phyloP scores from a whole-genome alignment of 2,329 filamentous ascomycete species.

The Conoideocrella luteorostrata region DNA sequence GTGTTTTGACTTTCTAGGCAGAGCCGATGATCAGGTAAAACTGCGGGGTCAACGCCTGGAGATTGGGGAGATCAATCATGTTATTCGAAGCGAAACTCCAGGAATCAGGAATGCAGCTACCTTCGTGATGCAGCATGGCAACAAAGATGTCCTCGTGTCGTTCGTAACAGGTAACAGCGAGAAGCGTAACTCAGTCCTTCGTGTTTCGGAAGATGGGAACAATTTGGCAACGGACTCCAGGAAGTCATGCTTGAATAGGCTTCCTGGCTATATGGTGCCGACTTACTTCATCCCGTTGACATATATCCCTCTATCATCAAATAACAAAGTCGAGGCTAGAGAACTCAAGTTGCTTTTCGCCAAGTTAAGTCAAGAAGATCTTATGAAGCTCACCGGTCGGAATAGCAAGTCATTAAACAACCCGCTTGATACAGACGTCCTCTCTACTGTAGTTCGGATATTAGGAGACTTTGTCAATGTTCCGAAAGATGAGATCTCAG shows the following conservation, averaged over 20 bases:
- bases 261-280: conserved; percentile 87
- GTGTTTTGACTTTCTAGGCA: conserved; percentile 80
- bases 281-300: conserved; percentile 71
- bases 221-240: conserved; percentile 41
- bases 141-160: conserved; percentile 77
- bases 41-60: conserved; percentile 83
- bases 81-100: conserved; percentile 56
- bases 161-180: conserved; percentile 47
- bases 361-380: conserved; percentile 48
- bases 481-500: conserved; percentile 35
- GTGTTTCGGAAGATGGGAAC: conserved; percentile 23
- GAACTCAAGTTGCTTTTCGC: conserved; percentile 61
- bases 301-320: conserved; percentile 71
- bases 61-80: conserved; percentile 83
- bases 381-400: conserved; percentile 49
- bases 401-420: conserved; percentile 15
- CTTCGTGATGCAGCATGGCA: conserved; percentile 64
- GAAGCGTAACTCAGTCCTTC: conserved; percentile 10
- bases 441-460: conserved; percentile 43
- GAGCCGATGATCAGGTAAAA: conserved; percentile 89
- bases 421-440: conserved; percentile 28
- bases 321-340: conserved; percentile 83
- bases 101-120: conserved; percentile 66
- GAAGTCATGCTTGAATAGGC: conserved; percentile 57
- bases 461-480: conserved; percentile 48